Evolutionary conservation across 176 grass and related monocot genomes (phyloP).

Genomic region (Urochloa ruziziensis): DNA sequence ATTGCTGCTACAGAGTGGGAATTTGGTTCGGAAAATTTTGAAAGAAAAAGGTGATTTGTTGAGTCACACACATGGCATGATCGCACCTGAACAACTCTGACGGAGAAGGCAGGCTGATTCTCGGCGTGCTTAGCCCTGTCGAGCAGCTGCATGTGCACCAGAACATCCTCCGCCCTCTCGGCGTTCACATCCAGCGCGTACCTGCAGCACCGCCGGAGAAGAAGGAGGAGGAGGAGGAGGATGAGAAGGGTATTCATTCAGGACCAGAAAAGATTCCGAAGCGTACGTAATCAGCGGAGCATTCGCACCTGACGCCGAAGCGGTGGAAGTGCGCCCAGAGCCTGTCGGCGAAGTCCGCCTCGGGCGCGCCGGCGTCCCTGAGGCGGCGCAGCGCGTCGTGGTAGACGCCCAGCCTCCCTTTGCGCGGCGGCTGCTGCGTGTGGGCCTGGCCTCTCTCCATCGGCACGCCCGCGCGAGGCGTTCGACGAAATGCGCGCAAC

Average conservation of each 20-base stretch:
- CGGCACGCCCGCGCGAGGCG: background rate
- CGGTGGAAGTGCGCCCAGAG: slow-evolving; percentile 42
- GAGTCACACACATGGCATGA: too few relatives aligned
- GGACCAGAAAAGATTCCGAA: too few relatives aligned
- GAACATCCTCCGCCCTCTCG: slow-evolving; percentile 40
- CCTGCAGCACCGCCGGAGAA: background rate
- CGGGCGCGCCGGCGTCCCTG: slow-evolving; percentile 23
- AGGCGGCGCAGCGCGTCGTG: slow-evolving; percentile 36
- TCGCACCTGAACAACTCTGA: slow-evolving; percentile 29
- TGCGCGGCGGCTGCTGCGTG: background rate
- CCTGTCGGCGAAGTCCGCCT: slow-evolving; percentile 35
- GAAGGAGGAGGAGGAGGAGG: background rate
- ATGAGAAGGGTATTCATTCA: background rate
- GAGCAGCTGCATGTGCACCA: slow-evolving; percentile 31
- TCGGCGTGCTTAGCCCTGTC: background rate
- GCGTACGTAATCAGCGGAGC: too few relatives aligned
- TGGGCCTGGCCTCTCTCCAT: background rate
- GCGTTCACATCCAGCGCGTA: slow-evolving; percentile 42
- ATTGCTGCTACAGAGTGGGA: background rate
- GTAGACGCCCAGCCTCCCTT: slow-evolving; percentile 22
- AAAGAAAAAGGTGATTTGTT: background rate
- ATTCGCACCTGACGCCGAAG: slow-evolving; percentile 19
- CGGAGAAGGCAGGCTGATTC: slow-evolving; percentile 11
- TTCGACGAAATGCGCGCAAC: background rate
- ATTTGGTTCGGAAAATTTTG: background rate